Percentiles rank a stretch among this genome's conserved stretches.
Conservation (phyloP, 139 green algal genomes). For the Chlorella sp. region DNA sequence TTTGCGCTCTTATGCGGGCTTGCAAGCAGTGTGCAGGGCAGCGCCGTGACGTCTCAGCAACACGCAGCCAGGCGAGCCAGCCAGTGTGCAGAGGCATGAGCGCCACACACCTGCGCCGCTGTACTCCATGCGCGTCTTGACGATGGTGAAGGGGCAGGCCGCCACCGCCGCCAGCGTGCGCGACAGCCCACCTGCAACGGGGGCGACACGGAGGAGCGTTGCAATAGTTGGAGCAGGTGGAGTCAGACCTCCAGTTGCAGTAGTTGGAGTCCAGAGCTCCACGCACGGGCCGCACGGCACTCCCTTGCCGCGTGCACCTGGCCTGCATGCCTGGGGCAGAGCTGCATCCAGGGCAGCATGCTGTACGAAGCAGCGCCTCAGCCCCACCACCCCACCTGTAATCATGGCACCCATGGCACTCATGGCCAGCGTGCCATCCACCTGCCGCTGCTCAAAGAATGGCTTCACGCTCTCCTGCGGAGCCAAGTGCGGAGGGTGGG, state of each 20-base stretch:
- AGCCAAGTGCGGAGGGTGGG: too few species aligned
- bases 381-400: conserved; percentile 32
- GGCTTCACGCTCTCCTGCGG: conserved; percentile 57
- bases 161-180: conserved; percentile 76
- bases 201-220: not conserved
- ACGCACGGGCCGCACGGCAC: not conserved
- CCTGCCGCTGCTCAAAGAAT: conserved; percentile 37
- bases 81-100: not conserved
- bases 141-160: conserved; percentile 85
- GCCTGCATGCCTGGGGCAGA: too few species aligned
- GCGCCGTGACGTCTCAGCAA: too few species aligned
- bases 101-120: not conserved
- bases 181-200: conserved; percentile 59
- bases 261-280: not conserved
- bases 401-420: conserved; percentile 26
- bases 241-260: not conserved
- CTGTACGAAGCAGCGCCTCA: not conserved
- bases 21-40: too few species aligned
- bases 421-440: conserved; percentile 18
- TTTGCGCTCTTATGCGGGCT: too few species aligned
- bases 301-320: not conserved
- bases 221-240: not conserved
- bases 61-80: too few species aligned
- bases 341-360: too few species aligned
- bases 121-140: conserved; percentile 98